A percentile compares a stretch with the other conserved stretches of the same genome.
Evolutionary conservation across 1,139 yeast genomes (phyloP).

Genomic region (Kluyveromyces sp.): DNA sequence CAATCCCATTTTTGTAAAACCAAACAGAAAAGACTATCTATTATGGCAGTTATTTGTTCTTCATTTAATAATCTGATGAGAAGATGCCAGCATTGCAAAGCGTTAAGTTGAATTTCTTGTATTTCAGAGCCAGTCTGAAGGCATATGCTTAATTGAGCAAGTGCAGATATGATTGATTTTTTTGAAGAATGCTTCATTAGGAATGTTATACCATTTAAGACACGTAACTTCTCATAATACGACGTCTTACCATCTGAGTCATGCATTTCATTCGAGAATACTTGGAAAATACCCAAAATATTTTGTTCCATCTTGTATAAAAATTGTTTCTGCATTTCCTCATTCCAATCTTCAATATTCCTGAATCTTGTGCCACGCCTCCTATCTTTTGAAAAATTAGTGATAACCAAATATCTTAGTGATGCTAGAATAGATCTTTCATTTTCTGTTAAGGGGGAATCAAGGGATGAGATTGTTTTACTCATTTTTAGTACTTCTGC

Average conservation of each 20-base stretch:
- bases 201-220: conserved; percentile 67
- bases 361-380: conserved; percentile 23
- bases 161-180: conserved; percentile 57
- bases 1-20: conserved; percentile 56
- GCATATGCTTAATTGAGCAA: conserved; percentile 85
- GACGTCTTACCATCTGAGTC: conserved; percentile 67
- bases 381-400: conserved; percentile 24
- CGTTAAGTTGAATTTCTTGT: conserved; percentile 50
- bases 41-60: conserved; percentile 45
- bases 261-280: conserved; percentile 72
- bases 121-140: conserved; percentile 73
- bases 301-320: conserved; percentile 41
- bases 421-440: conserved; percentile 25
- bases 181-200: conserved; percentile 53
- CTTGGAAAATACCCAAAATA: conserved; percentile 70
- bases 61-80: conserved; percentile 46
- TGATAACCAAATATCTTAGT: conserved; percentile 23
- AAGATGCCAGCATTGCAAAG: conserved; percentile 61
- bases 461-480: conserved; percentile 17
- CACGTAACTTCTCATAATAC: conserved; percentile 60
- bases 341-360: conserved; percentile 21
- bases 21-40: conserved; percentile 49
- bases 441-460: conserved; percentile 17
- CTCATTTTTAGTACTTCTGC: conserved; percentile 28
- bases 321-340: conserved; percentile 22